Evolutionary conservation across 2,329 filamentous ascomycete genomes (phyloP).

Genomic region (Pseudopyrenochaeta lycopersici): DNA sequence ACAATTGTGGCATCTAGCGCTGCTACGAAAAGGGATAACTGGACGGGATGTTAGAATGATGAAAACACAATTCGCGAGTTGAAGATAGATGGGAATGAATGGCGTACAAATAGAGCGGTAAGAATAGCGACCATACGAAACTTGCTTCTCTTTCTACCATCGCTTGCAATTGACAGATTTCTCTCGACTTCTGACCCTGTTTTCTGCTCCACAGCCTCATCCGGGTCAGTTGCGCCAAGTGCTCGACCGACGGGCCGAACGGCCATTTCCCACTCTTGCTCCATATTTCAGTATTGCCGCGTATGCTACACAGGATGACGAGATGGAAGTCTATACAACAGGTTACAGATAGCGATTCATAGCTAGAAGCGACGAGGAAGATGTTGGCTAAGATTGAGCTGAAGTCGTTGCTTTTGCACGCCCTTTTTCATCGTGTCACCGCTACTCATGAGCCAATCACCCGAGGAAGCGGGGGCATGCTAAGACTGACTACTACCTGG

Average conservation of each 20-base stretch:
- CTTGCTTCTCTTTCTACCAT: conserved; percentile 31
- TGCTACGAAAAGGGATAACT: conserved; percentile 53
- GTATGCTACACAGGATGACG: not conserved
- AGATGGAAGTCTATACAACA: too few species aligned
- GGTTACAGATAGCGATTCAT: not conserved
- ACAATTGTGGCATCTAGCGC: conserved; percentile 65
- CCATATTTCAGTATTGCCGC: conserved; percentile 8
- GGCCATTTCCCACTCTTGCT: conserved; percentile 20
- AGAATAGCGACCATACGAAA: conserved; percentile 39
- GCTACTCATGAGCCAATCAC: conserved; percentile 7
- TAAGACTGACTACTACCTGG: not conserved
- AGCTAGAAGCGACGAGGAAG: not conserved
- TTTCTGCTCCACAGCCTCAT: not conserved
- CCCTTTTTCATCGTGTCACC: conserved; percentile 10
- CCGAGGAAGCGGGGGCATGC: not conserved
- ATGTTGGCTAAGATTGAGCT: not conserved
- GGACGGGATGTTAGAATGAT: not conserved
- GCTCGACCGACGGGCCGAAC: not conserved
- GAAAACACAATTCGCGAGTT: not conserved
- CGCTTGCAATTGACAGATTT: conserved; percentile 8
- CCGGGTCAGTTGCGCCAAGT: not conserved
- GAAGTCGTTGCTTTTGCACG: not conserved
- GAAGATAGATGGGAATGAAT: too few species aligned
- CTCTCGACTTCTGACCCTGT: conserved; percentile 5
- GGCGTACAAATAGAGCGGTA: conserved; percentile 44